phyloP scores from a whole-genome alignment of 176 grass and related monocot genomes.

The Hsuehochloa calcarea region DNA sequence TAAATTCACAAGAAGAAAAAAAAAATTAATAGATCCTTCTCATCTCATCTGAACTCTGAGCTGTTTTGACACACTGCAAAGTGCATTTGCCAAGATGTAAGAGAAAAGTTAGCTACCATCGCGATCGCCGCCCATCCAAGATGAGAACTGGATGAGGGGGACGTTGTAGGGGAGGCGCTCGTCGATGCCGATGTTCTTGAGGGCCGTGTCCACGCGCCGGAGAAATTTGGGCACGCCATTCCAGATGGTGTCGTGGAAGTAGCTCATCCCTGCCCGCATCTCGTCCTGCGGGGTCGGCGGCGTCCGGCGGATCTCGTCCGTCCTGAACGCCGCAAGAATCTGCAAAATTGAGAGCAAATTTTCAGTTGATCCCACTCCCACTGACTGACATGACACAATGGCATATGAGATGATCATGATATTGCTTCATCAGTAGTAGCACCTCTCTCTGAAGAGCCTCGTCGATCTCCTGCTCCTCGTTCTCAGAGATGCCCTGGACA shows the following conservation, averaged over 20 bases:
- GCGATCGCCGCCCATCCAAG: conserved; percentile 90
- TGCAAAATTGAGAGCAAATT: background rate
- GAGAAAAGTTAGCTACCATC: conserved; percentile 41
- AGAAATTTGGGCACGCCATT: conserved; percentile 85
- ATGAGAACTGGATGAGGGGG: conserved; percentile 85
- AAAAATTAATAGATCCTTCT: background rate
- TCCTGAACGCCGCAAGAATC: conserved; percentile 84
- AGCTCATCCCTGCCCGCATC: conserved; percentile 90
- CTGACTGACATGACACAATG: background rate
- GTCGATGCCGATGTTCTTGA: conserved; percentile 81
- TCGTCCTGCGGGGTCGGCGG: conserved; percentile 82
- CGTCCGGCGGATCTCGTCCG: conserved; percentile 70
- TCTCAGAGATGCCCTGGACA: conserved; percentile 53
- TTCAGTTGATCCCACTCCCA: background rate
- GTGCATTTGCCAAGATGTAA: too few species aligned
- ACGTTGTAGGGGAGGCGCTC: conserved; percentile 72
- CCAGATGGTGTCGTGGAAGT: conserved; percentile 87
- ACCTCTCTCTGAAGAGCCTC: conserved; percentile 79
- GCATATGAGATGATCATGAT: background rate
- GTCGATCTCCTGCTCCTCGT: conserved; percentile 74
- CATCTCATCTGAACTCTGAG: too few species aligned
- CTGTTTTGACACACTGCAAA: too few species aligned
- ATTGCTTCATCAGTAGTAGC: background rate
- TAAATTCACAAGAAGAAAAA: background rate
- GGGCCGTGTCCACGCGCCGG: conserved; percentile 68